Evolutionary conservation across 106 monocot genomes (phyloP).

Genomic region (Amphibolis antarctica): DNA sequence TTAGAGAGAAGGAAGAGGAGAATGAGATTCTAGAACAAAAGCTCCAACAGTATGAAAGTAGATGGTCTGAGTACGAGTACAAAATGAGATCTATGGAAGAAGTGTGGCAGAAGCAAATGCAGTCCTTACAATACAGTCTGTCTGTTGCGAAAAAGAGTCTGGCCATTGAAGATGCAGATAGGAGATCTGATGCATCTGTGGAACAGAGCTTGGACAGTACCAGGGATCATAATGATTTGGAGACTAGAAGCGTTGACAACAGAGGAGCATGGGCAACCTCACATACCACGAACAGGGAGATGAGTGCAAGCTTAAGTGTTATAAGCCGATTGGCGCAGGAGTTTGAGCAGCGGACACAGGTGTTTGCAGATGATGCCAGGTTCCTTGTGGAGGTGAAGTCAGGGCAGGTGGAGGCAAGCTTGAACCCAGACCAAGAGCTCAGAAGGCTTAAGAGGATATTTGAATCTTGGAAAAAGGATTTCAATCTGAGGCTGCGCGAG

Average conservation of each 20-base stretch:
- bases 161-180: conserved; percentile 33
- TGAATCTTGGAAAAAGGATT: conserved; percentile 80
- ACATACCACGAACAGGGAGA: conserved; percentile 11
- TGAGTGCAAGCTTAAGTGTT: conserved; percentile 40
- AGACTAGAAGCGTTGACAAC: conserved; percentile 8
- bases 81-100: conserved; percentile 98
- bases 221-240: conserved; percentile 3
- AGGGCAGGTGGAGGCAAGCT: conserved; percentile 54
- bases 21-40: conserved; percentile 74
- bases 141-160: conserved; percentile 80
- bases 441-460: conserved; percentile 61
- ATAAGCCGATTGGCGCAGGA: conserved; percentile 56
- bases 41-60: conserved; percentile 65
- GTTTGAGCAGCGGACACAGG: conserved; percentile 57
- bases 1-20: conserved; percentile 79
- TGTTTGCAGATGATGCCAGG: conserved; percentile 62
- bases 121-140: conserved; percentile 74
- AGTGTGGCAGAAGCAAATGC: conserved; percentile 96
- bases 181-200: conserved; percentile 48
- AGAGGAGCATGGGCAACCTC: conserved; percentile 7
- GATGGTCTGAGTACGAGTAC: conserved; percentile 83
- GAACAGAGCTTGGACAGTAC: conserved; percentile 39
- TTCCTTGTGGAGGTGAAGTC: conserved; percentile 86
- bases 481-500: conserved; percentile 34
- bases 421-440: conserved; percentile 68